A percentile compares a stretch with the other conserved stretches of the same genome.
Evolutionary conservation across 768 basidiomycete species (phyloP).

Genomic region (Steccherinum ochraceum): DNA sequence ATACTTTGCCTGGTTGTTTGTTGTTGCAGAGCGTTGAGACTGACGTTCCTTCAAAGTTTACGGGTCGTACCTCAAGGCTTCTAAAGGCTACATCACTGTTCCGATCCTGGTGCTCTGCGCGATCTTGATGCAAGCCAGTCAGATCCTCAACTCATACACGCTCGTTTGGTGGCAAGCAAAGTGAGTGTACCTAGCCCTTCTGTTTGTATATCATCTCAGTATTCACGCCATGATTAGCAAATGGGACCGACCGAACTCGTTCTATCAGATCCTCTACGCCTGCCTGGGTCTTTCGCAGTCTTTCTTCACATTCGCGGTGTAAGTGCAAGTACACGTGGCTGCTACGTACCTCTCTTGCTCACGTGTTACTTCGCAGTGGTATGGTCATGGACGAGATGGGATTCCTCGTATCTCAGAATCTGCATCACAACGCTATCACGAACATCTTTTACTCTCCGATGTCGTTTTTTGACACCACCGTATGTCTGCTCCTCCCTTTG

Average conservation of each 20-base stretch:
- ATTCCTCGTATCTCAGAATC: constrained; percentile 51
- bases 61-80: constrained; percentile 50
- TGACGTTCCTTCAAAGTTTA: constrained; percentile 41
- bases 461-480: constrained; percentile 72
- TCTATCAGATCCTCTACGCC: constrained; percentile 63
- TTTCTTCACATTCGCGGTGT: constrained; percentile 53
- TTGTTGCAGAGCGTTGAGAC: neutral
- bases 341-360: neutral
- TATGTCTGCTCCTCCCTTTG: constrained; percentile 14
- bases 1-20: neutral
- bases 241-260: constrained; percentile 43
- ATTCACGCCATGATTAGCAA: constrained; percentile 23
- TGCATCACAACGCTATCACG: constrained; percentile 50
- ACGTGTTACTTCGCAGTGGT: too few species aligned
- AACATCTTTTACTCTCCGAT: constrained; percentile 67
- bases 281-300: constrained; percentile 53
- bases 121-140: constrained; percentile 53
- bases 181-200: constrained; percentile 25
- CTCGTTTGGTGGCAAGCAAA: constrained; percentile 69
- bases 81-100: constrained; percentile 40
- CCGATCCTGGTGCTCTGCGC: constrained; percentile 47
- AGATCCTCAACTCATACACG: constrained; percentile 59
- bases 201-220: neutral
- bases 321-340: constrained; percentile 14
- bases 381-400: constrained; percentile 50